These are phyloP conservation scores for Streptanthus diversifolius DNA, from an alignment of 345 rosid species.

Conservation along the genomic window DNA sequence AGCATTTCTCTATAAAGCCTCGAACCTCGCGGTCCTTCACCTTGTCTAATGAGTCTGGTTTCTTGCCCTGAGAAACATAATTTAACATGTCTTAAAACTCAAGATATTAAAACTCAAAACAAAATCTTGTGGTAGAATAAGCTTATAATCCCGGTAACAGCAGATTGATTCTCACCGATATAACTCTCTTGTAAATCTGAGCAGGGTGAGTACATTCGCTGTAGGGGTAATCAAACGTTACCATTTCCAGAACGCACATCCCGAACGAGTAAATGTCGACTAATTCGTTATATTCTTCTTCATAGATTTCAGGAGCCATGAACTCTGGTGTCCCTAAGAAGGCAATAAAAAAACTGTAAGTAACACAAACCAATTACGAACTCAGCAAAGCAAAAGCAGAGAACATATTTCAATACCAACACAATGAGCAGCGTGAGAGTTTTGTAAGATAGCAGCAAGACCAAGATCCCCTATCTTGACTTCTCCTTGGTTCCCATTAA, in stretches of 20 bases:
- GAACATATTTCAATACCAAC: slow-evolving; percentile 60
- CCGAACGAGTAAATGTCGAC: slow-evolving; percentile 96
- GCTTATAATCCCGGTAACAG: background rate
- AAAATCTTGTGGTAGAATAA: background rate
- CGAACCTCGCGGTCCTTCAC: slow-evolving; percentile 79
- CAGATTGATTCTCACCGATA: slow-evolving; percentile 55
- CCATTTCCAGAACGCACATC: slow-evolving; percentile 95
- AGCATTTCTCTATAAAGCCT: slow-evolving; percentile 80
- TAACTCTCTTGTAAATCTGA: slow-evolving; percentile 95
- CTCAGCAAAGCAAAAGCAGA: background rate
- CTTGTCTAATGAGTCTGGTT: slow-evolving; percentile 79
- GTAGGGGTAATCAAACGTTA: slow-evolving; percentile 91
- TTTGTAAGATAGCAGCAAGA: slow-evolving; percentile 79
- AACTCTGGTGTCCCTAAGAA: slow-evolving; percentile 85
- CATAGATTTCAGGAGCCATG: slow-evolving; percentile 97
- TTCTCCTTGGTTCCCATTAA: slow-evolving; percentile 96
- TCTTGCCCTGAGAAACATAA: slow-evolving; percentile 63
- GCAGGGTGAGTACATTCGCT: slow-evolving; percentile 89
- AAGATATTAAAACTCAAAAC: background rate
- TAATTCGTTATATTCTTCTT: slow-evolving; percentile 87
- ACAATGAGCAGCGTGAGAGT: slow-evolving; percentile 87
- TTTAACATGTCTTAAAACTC: background rate
- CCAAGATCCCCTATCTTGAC: slow-evolving; percentile 99
- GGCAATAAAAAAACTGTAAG: background rate
- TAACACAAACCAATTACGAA: background rate